These are phyloP conservation scores for Limtongia smithiae DNA, from an alignment of 805 yeast species.

Conservation along the genomic window DNA sequence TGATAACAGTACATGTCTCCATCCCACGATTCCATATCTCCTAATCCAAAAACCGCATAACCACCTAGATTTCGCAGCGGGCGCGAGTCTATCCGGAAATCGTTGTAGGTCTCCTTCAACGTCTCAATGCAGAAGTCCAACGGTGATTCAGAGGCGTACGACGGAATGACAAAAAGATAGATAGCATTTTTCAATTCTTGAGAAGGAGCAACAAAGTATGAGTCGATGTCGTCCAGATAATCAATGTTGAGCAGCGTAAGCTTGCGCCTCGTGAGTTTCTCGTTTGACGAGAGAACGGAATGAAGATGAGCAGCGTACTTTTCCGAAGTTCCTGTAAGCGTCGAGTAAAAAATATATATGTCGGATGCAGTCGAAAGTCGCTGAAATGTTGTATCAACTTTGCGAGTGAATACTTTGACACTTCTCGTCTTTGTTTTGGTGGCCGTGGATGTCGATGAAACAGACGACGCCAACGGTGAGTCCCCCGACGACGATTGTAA, in stretches of 20 bases:
- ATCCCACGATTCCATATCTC: constrained; percentile 84
- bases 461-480: too few relatives aligned
- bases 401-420: constrained; percentile 18
- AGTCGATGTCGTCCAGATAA: constrained; percentile 79
- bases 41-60: constrained; percentile 80
- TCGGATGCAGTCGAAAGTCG: constrained; percentile 7
- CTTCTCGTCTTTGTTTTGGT: constrained; percentile 3
- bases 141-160: constrained; percentile 91
- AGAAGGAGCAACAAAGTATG: constrained; percentile 67
- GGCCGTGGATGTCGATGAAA: neutral
- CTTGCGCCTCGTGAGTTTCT: constrained; percentile 29
- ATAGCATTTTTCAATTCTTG: constrained; percentile 37
- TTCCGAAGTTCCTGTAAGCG: constrained; percentile 79
- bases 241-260: constrained; percentile 64
- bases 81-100: constrained; percentile 78
- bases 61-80: constrained; percentile 71
- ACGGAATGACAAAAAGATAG: constrained; percentile 75
- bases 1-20: constrained; percentile 78
- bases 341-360: constrained; percentile 65
- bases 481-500: too few relatives aligned
- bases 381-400: neutral
- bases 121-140: constrained; percentile 81
- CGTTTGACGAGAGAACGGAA: constrained; percentile 37
- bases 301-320: constrained; percentile 57
- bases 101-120: constrained; percentile 73